Evolutionary conservation across 768 basidiomycete species (phyloP).

Genomic region (Psilocybe tampanensis): DNA sequence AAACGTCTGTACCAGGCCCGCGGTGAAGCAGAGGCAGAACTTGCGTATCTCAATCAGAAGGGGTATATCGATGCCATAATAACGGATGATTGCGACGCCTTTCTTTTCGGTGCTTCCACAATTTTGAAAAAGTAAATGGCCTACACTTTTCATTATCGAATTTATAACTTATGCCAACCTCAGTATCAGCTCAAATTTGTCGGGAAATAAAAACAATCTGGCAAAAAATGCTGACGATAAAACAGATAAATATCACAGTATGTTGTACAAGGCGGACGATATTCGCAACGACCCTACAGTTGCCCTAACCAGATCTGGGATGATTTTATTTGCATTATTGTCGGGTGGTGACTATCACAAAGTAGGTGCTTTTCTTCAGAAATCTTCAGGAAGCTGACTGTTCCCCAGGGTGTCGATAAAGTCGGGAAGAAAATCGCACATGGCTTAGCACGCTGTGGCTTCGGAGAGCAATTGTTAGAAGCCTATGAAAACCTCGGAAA

Average conservation of each 20-base stretch:
- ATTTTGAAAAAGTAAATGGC: constrained; percentile 21
- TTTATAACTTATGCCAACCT: constrained; percentile 17
- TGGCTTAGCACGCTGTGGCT: constrained; percentile 64
- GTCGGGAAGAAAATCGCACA: constrained; percentile 58
- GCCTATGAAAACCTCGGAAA: constrained; percentile 37
- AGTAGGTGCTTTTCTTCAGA: constrained; percentile 3
- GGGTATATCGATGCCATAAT: constrained; percentile 22
- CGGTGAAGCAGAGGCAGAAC: constrained; percentile 26
- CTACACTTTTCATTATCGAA: background rate
- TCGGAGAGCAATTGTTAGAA: constrained; percentile 56
- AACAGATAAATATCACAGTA: constrained; percentile 19
- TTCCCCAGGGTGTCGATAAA: constrained; percentile 35
- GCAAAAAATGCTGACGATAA: constrained; percentile 20
- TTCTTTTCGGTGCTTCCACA: constrained; percentile 22
- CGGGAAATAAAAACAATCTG: constrained; percentile 37
- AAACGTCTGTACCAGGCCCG: constrained; percentile 11
- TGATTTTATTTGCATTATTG: constrained; percentile 68
- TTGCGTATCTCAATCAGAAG: constrained; percentile 21
- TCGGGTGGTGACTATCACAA: constrained; percentile 72
- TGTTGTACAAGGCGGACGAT: constrained; percentile 48
- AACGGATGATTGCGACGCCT: constrained; percentile 24
- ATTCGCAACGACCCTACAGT: constrained; percentile 55
- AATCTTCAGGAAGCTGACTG: constrained; percentile 31
- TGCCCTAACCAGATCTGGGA: constrained; percentile 60
- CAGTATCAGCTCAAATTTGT: constrained; percentile 46